A percentile compares a stretch with the other conserved stretches of the same genome.
phyloP scores from a whole-genome alignment of 352 stramenopile species.

The Phytophthora foliorum region DNA sequence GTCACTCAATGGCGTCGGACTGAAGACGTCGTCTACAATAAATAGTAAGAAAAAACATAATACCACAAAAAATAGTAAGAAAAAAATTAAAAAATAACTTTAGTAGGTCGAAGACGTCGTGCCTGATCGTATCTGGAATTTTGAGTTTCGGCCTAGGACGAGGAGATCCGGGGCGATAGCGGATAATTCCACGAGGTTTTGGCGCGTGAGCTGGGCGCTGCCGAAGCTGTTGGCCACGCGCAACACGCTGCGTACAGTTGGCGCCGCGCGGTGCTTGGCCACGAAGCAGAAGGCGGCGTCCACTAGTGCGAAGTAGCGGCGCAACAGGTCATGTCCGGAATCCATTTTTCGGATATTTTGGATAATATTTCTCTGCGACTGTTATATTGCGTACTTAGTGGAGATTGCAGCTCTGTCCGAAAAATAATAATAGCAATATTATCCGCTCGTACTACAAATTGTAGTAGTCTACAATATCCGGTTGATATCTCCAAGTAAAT shows the following conservation, averaged over 20 bases:
- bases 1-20: conserved; percentile 20
- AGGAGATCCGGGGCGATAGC: conserved; percentile 60
- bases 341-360: too few species aligned
- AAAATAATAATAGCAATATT: too few species aligned
- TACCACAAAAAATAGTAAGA: neutral
- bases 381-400: too few species aligned
- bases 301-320: conserved; percentile 68
- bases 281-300: conserved; percentile 80
- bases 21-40: conserved; percentile 55
- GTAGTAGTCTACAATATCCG: too few species aligned
- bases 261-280: conserved; percentile 46
- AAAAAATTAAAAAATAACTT: neutral
- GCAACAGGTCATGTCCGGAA: conserved; percentile 10
- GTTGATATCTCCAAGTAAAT: too few species aligned
- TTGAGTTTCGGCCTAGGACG: conserved; percentile 32
- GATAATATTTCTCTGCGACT: too few species aligned
- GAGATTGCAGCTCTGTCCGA: too few species aligned
- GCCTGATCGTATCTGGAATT: conserved; percentile 6
- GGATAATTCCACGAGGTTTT: conserved; percentile 55
- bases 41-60: neutral
- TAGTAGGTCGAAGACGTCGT: neutral
- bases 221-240: conserved; percentile 72
- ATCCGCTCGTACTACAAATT: too few species aligned
- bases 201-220: conserved; percentile 40
- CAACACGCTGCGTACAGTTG: conserved; percentile 65